Evolutionary conservation across 495 filamentous ascomycete species (phyloP).

Genomic region (Astrothelium macrocarpum): DNA sequence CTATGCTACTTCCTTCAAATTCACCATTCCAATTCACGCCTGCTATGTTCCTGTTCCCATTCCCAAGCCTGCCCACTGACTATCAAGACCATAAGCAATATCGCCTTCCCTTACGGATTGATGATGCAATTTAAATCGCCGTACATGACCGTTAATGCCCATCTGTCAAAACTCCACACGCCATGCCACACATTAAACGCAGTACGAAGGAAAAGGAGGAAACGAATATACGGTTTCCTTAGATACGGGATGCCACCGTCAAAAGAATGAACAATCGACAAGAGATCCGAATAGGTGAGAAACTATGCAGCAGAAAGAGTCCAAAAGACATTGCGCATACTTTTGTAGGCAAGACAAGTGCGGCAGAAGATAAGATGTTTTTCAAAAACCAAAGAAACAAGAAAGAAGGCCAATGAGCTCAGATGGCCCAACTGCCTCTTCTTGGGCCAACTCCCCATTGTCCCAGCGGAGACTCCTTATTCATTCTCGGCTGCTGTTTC

Average conservation of each 20-base stretch:
- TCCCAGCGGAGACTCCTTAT: conserved; percentile 42
- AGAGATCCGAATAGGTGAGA: background rate
- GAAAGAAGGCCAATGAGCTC: background rate
- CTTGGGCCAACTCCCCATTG: conserved; percentile 65
- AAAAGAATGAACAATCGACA: background rate
- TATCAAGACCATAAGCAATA: background rate
- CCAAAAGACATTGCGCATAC: background rate
- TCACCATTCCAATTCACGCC: background rate
- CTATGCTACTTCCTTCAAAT: background rate
- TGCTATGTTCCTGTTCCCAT: background rate
- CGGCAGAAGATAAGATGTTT: background rate
- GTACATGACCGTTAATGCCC: background rate
- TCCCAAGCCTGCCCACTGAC: background rate
- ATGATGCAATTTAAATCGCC: background rate
- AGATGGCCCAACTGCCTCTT: conserved; percentile 79
- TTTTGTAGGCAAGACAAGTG: background rate
- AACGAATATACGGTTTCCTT: background rate
- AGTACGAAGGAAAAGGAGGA: background rate
- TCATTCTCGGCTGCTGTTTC: conserved; percentile 59
- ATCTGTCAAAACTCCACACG: background rate
- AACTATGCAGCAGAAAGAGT: background rate
- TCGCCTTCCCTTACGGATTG: background rate
- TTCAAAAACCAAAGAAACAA: background rate
- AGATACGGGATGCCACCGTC: background rate
- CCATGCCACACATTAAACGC: background rate